These are phyloP conservation scores for Fusarium liriodendri DNA, from an alignment of 2,329 filamentous ascomycete genomes.

Conservation along the genomic window DNA sequence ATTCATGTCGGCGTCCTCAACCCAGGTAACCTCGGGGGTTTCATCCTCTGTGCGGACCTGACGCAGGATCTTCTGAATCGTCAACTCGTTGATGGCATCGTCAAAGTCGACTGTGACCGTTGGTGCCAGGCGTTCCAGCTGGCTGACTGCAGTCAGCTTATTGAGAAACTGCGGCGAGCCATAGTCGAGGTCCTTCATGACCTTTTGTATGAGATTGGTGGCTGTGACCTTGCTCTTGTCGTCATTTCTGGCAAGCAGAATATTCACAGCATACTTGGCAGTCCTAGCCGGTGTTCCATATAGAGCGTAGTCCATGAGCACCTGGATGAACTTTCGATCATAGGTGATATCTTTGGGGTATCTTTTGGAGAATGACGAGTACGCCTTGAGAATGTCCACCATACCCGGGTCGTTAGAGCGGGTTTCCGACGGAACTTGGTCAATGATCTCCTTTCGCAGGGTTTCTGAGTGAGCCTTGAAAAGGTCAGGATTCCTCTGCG, in stretches of 20 bases:
- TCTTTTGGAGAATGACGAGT: constrained; percentile 88
- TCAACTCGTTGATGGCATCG: constrained; percentile 82
- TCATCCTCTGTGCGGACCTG: constrained; percentile 73
- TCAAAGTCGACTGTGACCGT: constrained; percentile 78
- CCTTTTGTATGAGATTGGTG: constrained; percentile 82
- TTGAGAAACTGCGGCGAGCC: constrained; percentile 80
- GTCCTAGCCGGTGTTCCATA: constrained; percentile 84
- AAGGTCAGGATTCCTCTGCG: constrained; percentile 86
- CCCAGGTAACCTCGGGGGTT: constrained; percentile 72
- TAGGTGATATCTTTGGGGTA: constrained; percentile 86
- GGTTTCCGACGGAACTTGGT: constrained; percentile 78
- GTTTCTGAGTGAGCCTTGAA: constrained; percentile 94
- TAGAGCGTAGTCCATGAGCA: constrained; percentile 84
- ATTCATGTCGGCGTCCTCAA: constrained; percentile 74
- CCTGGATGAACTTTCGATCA: constrained; percentile 83
- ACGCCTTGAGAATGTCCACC: constrained; percentile 94
- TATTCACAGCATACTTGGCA: constrained; percentile 93
- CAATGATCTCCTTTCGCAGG: constrained; percentile 86
- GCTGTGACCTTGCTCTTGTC: constrained; percentile 85
- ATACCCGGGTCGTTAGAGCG: constrained; percentile 76
- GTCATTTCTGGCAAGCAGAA: constrained; percentile 79
- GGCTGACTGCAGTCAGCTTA: constrained; percentile 77
- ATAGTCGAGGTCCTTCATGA: constrained; percentile 79
- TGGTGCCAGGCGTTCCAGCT: constrained; percentile 80
- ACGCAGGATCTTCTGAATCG: constrained; percentile 79